phyloP scores from a whole-genome alignment of 345 rosid genomes.

The Eucalyptus polybractea region DNA sequence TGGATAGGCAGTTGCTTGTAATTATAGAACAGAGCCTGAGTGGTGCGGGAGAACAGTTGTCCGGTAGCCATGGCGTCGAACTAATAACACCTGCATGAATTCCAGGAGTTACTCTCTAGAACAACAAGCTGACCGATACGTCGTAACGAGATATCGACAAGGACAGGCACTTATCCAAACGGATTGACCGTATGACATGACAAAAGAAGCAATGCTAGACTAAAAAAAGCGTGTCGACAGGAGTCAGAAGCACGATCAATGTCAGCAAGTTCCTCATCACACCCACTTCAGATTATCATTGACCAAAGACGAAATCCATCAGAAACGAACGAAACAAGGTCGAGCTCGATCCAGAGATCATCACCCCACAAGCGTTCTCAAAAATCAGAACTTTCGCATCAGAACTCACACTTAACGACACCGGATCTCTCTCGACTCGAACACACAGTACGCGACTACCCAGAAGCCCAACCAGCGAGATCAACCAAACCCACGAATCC shows the following conservation, averaged over 20 bases:
- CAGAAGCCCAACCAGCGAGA: not conserved
- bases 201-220: not conserved
- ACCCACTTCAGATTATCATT: not conserved
- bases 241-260: not conserved
- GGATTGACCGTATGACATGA: not conserved
- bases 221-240: not conserved
- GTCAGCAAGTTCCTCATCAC: not conserved
- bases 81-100: not conserved
- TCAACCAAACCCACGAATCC: not conserved
- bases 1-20: slow-evolving; percentile 95
- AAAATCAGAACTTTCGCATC: not conserved
- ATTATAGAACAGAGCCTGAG: slow-evolving; percentile 89
- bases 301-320: not conserved
- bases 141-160: not conserved
- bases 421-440: not conserved
- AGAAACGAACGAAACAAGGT: not conserved
- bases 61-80: slow-evolving; percentile 73
- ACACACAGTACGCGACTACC: not conserved
- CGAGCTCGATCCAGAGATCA: not conserved
- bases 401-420: not conserved
- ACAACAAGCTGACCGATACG: not conserved
- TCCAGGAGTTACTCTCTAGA: not conserved
- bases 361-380: not conserved
- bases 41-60: slow-evolving; percentile 75
- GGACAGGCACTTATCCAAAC: not conserved